Conservation (phyloP, 2,329 filamentous ascomycete species). For the Corniculantispora saksenae region DNA sequence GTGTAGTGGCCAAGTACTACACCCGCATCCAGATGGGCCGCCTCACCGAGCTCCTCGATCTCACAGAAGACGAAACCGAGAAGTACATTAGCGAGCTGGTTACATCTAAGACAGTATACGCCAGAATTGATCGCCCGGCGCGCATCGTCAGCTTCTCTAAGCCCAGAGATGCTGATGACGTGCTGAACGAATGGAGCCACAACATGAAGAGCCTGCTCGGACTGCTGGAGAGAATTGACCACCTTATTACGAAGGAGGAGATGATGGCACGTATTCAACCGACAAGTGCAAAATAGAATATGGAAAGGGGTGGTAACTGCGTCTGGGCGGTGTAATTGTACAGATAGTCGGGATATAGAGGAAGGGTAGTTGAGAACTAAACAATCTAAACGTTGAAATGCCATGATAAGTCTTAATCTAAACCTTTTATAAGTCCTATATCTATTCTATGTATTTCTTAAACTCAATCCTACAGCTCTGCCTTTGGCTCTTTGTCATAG, state of each 20-base stretch:
- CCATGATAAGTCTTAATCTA: background rate
- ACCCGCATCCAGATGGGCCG: constrained; percentile 93
- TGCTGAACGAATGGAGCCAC: constrained; percentile 96
- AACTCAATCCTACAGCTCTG: constrained; percentile 23
- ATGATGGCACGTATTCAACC: constrained; percentile 99
- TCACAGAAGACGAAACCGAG: constrained; percentile 94
- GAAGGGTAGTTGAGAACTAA: background rate
- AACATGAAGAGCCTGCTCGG: constrained; percentile 95
- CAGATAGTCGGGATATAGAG: constrained; percentile 12
- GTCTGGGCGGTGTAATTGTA: constrained; percentile 17
- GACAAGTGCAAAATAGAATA: constrained; percentile 39
- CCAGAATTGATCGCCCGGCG: constrained; percentile 93
- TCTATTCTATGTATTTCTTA: background rate
- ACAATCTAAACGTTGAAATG: background rate
- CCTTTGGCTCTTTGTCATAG: constrained; percentile 29
- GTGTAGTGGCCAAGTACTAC: constrained; percentile 97
- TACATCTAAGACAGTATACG: constrained; percentile 95
- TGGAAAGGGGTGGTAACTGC: background rate
- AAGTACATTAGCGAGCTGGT: constrained; percentile 98
- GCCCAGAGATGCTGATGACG: constrained; percentile 90
- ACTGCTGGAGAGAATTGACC: constrained; percentile 86
- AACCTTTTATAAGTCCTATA: constrained; percentile 20
- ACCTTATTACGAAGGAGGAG: constrained; percentile 98
- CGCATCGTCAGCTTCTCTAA: constrained; percentile 92
- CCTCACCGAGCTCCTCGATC: constrained; percentile 84